Conservation (phyloP, 2,329 filamentous ascomycete genomes). For the Beauveria medogensis region DNA sequence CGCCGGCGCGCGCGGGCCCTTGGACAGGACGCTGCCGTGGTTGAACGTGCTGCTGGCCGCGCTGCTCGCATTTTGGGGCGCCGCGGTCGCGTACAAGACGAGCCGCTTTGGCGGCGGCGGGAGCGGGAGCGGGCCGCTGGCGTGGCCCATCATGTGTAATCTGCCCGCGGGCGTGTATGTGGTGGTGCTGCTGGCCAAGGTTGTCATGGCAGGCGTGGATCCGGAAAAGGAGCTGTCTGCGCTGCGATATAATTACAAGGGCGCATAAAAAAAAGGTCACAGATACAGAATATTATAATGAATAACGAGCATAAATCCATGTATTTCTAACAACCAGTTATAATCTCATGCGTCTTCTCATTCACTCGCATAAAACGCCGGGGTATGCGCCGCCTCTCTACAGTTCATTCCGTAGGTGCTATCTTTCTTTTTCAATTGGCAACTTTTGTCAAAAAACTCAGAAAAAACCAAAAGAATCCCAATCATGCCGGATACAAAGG, state of each 20-base stretch:
- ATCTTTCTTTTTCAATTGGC: not conserved
- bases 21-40: conserved; percentile 51
- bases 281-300: not conserved
- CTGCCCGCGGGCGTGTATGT: conserved; percentile 52
- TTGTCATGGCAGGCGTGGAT: conserved; percentile 61
- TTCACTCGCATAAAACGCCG: conserved; percentile 5
- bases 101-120: not conserved
- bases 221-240: conserved; percentile 54
- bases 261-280: conserved; percentile 37
- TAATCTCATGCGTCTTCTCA: conserved; percentile 8
- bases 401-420: conserved; percentile 2
- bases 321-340: conserved; percentile 8
- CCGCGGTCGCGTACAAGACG: conserved; percentile 26
- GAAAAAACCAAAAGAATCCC: not conserved
- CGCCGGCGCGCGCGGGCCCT: conserved; percentile 27
- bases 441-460: not conserved
- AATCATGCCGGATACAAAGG: not conserved
- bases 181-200: conserved; percentile 53
- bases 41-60: conserved; percentile 51
- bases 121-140: conserved; percentile 18
- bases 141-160: conserved; percentile 37
- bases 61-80: conserved; percentile 40
- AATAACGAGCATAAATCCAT: conserved; percentile 5
- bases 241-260: conserved; percentile 60
- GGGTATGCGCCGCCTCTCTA: conserved; percentile 2